These are phyloP conservation scores for Aspergillus sclerotialis DNA, from an alignment of 2,329 filamentous ascomycete genomes.

Conservation along the genomic window DNA sequence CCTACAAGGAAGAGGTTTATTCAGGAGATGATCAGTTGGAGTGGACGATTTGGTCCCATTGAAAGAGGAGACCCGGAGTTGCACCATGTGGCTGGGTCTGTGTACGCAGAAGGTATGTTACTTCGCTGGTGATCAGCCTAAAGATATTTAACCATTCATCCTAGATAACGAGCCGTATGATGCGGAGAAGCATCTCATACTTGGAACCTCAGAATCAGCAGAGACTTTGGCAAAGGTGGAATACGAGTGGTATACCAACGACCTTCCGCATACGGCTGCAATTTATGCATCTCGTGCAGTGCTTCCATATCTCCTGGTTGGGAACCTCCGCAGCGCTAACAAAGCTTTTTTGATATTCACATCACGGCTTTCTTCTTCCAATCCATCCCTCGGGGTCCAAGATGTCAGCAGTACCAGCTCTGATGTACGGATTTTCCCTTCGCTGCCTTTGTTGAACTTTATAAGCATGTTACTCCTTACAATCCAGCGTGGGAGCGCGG, in stretches of 20 bases:
- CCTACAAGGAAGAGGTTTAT: constrained; percentile 92
- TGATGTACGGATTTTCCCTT: constrained; percentile 78
- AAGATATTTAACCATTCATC: constrained; percentile 9
- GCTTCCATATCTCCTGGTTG: constrained; percentile 82
- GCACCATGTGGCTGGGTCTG: constrained; percentile 79
- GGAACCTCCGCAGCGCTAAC: constrained; percentile 85
- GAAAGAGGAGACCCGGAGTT: constrained; percentile 90
- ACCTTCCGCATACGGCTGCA: constrained; percentile 80
- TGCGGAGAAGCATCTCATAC: constrained; percentile 79
- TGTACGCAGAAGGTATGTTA: constrained; percentile 68
- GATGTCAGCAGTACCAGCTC: constrained; percentile 68
- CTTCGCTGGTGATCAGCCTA: neutral
- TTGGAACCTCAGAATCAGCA: constrained; percentile 84
- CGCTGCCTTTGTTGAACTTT: constrained; percentile 92
- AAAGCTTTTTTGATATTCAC: constrained; percentile 73
- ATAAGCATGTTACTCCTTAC: constrained; percentile 76
- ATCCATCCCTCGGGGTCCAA: constrained; percentile 64
- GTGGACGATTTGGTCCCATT: constrained; percentile 73
- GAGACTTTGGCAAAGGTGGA: constrained; percentile 75
- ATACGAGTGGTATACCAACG: constrained; percentile 87
- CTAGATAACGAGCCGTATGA: constrained; percentile 84
- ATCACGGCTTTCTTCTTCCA: constrained; percentile 51
- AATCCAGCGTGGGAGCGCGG: constrained; percentile 68
- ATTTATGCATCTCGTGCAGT: constrained; percentile 80
- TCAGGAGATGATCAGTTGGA: constrained; percentile 81